A percentile compares a stretch with the other conserved stretches of the same genome.
These are phyloP conservation scores for Telopea speciosissima DNA, from an alignment of 177 flowering plant species.

Conservation along the genomic window DNA sequence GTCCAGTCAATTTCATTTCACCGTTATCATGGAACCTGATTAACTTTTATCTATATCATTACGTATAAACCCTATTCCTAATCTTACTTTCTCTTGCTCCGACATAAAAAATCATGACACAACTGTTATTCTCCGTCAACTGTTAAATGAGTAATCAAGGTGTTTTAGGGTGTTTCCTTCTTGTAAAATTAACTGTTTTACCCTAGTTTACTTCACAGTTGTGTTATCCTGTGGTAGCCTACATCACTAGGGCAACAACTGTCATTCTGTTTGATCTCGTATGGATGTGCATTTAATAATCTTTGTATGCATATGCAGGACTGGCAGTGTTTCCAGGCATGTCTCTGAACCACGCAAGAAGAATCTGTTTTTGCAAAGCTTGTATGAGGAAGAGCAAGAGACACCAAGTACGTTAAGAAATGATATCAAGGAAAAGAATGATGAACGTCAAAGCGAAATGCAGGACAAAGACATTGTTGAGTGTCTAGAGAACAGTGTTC, in stretches of 20 bases:
- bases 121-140: too few species aligned
- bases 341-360: slow-evolving; percentile 57
- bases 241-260: not conserved
- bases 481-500: slow-evolving; percentile 53
- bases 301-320: slow-evolving; percentile 45
- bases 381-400: slow-evolving; percentile 51
- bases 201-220: too few species aligned
- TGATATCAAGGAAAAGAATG: slow-evolving; percentile 15
- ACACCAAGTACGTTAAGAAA: slow-evolving; percentile 4
- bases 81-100: too few species aligned
- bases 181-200: too few species aligned
- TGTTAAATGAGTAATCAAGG: too few species aligned
- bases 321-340: slow-evolving; percentile 54
- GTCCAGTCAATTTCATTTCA: too few species aligned
- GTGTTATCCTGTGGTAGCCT: too few species aligned
- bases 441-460: slow-evolving; percentile 20
- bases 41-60: too few species aligned
- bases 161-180: too few species aligned
- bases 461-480: slow-evolving; percentile 63
- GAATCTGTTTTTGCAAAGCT: slow-evolving; percentile 80
- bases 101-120: too few species aligned
- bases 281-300: not conserved
- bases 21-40: too few species aligned
- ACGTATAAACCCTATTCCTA: too few species aligned
- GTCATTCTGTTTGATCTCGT: not conserved